These are phyloP conservation scores for Cyclocybe cylindracea DNA, from an alignment of 768 basidiomycete species.

Conservation along the genomic window DNA sequence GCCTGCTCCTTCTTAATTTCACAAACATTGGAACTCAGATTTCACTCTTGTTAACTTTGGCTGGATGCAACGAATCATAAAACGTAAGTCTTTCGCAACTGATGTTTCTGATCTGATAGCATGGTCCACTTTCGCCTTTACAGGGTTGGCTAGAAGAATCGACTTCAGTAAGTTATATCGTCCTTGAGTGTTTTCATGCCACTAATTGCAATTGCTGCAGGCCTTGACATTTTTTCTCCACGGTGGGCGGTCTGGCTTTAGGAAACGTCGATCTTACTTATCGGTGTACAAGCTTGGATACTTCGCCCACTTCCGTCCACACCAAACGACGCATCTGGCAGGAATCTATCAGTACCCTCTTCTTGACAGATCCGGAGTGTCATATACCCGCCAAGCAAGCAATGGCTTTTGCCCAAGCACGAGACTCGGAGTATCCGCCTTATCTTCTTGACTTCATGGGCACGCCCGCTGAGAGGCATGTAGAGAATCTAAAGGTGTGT, in stretches of 20 bases:
- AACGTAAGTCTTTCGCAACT: constrained; percentile 44
- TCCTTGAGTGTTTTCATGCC: not conserved
- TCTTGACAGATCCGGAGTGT: constrained; percentile 61
- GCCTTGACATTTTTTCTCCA: constrained; percentile 82
- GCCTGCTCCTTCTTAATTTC: not conserved
- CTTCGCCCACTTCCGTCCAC: constrained; percentile 58
- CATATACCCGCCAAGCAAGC: constrained; percentile 57
- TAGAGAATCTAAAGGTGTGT: constrained; percentile 74
- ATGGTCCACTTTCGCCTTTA: not conserved
- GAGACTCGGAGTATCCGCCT: constrained; percentile 62
- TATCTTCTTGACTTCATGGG: constrained; percentile 68
- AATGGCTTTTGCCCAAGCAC: constrained; percentile 61
- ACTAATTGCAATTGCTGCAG: constrained; percentile 29
- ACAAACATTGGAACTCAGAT: constrained; percentile 41
- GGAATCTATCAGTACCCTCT: constrained; percentile 66
- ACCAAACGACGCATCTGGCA: constrained; percentile 77
- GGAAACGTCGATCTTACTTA: not conserved
- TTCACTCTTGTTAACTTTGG: constrained; percentile 60
- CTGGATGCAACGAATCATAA: constrained; percentile 55
- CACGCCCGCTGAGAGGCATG: constrained; percentile 68
- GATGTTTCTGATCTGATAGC: not conserved
- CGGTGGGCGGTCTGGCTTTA: constrained; percentile 36
- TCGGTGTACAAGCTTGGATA: constrained; percentile 47
- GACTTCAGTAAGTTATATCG: constrained; percentile 64
- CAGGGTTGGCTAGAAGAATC: constrained; percentile 61